Conservation (phyloP, 148 eudicot species). For the Talinum fruticosum region DNA sequence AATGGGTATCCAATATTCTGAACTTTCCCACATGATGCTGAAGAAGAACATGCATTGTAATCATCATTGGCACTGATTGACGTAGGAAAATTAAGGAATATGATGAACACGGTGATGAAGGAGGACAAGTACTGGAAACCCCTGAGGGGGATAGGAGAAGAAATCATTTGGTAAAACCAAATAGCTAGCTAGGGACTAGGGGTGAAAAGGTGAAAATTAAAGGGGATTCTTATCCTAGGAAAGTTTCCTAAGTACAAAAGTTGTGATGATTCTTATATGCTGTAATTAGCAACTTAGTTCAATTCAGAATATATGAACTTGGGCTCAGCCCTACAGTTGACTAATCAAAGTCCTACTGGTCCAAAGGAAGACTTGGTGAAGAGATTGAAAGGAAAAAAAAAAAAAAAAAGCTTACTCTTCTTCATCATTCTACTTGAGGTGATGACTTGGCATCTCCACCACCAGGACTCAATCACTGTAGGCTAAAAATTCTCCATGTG, state of each 20-base stretch:
- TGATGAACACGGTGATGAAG: neutral
- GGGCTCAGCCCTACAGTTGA: neutral
- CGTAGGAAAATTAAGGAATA: neutral
- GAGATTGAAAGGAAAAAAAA: neutral
- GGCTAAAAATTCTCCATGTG: neutral
- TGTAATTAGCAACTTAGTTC: neutral
- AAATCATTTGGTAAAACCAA: neutral
- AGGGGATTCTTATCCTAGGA: neutral
- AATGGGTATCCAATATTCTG: neutral
- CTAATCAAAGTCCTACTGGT: neutral
- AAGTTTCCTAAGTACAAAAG: neutral
- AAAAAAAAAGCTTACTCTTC: neutral
- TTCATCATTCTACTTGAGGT: neutral
- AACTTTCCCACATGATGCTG: neutral
- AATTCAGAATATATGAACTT: neutral
- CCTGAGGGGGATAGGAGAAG: neutral
- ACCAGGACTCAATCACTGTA: neutral
- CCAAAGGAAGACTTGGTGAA: neutral
- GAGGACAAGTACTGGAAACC: neutral
- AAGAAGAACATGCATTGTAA: neutral
- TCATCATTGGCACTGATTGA: neutral
- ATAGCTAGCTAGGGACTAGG: neutral
- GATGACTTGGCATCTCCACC: neutral
- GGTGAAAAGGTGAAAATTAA: neutral
- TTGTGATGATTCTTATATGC: neutral